phyloP scores from a whole-genome alignment of 345 rosid species.

The Syzygium grande region DNA sequence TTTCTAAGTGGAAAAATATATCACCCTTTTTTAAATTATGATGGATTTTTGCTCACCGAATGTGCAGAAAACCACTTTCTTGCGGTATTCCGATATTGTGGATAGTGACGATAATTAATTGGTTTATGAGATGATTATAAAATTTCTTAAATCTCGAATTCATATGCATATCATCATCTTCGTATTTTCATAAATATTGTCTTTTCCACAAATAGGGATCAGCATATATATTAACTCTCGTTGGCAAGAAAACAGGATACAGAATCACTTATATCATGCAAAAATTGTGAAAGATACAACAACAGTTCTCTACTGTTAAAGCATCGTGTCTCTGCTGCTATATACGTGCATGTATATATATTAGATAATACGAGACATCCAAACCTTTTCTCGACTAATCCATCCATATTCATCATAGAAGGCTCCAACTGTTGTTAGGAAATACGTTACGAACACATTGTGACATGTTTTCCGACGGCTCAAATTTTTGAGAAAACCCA shows the following conservation, averaged over 20 bases:
- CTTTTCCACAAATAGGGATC: neutral
- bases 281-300: too few species aligned
- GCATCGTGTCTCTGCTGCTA: too few species aligned
- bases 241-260: neutral
- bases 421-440: neutral
- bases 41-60: neutral
- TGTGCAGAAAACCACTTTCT: neutral
- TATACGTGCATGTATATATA: neutral
- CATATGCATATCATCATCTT: neutral
- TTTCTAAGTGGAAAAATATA: neutral
- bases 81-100: neutral
- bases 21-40: neutral
- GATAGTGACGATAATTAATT: neutral
- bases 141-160: neutral
- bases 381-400: neutral
- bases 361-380: accelerated
- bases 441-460: neutral
- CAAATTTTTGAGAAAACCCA: neutral
- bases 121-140: neutral
- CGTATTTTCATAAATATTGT: neutral
- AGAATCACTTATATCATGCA: neutral
- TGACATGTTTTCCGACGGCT: neutral
- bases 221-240: neutral
- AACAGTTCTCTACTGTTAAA: too few species aligned
- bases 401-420: accelerated